Conservation (phyloP, 73 alveolate genomes). For the Paramecium pentaurelia region DNA sequence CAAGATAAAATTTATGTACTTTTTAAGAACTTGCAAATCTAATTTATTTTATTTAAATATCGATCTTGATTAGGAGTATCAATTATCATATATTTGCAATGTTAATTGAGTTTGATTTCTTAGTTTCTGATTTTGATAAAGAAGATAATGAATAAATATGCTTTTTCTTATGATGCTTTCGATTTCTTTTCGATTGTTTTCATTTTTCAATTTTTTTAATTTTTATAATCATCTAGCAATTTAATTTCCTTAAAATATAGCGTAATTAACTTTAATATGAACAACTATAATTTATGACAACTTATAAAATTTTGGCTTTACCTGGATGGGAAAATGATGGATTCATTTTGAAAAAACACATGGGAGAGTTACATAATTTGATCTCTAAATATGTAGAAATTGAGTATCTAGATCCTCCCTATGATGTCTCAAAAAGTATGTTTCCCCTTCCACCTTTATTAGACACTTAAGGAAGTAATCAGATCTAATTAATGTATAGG, state of each 20-base stretch:
- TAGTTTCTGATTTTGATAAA: background rate
- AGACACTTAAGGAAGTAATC: background rate
- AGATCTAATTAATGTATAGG: background rate
- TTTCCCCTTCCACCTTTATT: background rate
- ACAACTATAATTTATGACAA: background rate
- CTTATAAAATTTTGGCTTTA: background rate
- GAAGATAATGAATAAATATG: background rate
- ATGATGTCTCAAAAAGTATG: background rate
- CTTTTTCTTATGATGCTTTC: conserved; percentile 5
- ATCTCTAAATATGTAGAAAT: background rate
- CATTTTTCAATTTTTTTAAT: background rate
- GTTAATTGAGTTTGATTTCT: background rate
- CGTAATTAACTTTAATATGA: background rate
- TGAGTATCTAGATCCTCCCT: conserved; percentile 17
- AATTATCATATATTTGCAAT: background rate
- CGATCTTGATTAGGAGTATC: background rate
- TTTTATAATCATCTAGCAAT: background rate
- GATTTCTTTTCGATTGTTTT: background rate
- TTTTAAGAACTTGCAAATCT: background rate
- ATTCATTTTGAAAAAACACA: background rate
- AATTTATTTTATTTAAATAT: background rate
- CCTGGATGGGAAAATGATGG: conserved; percentile 44
- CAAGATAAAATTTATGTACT: conserved; percentile 23
- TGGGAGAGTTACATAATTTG: conserved; percentile 5
- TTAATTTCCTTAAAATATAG: background rate